phyloP scores from a whole-genome alignment of 257 asterid species.

The Marsdenia floribunda region DNA sequence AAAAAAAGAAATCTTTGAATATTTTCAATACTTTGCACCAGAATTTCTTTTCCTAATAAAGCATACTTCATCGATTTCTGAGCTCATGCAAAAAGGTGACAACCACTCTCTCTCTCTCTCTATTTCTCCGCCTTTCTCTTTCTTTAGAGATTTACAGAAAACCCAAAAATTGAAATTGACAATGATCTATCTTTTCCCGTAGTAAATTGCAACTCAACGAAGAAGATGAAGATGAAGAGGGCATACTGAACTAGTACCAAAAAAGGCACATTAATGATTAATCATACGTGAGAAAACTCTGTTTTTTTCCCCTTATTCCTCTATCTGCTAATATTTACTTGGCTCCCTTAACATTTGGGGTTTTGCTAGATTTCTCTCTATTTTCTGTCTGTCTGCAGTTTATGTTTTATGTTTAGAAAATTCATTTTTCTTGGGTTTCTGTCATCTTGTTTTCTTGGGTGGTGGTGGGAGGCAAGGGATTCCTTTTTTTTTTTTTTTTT shows the following conservation, averaged over 20 bases:
- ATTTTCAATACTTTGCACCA: no score
- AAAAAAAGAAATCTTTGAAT: no score
- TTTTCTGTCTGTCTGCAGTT: neutral
- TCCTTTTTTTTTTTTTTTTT: no score
- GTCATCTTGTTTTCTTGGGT: neutral
- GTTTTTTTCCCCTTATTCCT: neutral
- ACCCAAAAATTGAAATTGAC: neutral
- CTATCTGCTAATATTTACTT: neutral
- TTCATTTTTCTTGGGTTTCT: neutral
- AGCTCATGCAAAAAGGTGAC: no score
- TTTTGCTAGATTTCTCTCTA: neutral
- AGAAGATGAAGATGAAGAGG: neutral
- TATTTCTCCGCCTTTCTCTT: neutral
- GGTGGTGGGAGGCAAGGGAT: neutral
- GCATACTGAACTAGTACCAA: neutral
- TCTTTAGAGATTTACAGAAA: neutral
- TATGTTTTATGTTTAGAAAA: neutral
- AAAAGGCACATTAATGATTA: no score
- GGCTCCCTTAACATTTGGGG: neutral
- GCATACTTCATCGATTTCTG: neutral
- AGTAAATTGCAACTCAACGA: neutral
- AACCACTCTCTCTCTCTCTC: neutral
- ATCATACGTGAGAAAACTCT: neutral
- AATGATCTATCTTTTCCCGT: neutral
- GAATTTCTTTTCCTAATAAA: neutral